These are phyloP conservation scores for Chytriomyces confervae DNA, from an alignment of 192 early-diverging fungal species.

Conservation along the genomic window DNA sequence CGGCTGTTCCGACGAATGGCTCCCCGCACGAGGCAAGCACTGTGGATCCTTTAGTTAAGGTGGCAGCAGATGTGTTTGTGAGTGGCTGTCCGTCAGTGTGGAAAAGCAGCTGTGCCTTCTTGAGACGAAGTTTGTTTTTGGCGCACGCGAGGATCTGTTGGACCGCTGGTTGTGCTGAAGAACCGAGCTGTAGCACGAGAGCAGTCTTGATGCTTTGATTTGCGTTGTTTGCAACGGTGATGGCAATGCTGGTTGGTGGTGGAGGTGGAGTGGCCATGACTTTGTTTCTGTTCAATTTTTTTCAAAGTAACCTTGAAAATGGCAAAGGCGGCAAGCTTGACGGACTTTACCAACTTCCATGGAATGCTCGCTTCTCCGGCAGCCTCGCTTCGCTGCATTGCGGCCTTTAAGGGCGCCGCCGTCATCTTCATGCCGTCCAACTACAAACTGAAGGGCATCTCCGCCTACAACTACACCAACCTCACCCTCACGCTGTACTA, in stretches of 20 bases:
- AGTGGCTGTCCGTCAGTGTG: constrained; percentile 40
- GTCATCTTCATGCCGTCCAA: constrained; percentile 5
- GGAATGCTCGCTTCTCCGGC: constrained; percentile 11
- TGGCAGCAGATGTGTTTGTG: constrained; percentile 26
- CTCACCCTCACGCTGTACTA: neutral
- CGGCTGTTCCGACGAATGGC: constrained; percentile 49
- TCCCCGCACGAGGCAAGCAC: constrained; percentile 60
- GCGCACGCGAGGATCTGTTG: constrained; percentile 48
- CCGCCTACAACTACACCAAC: neutral
- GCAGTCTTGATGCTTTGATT: constrained; percentile 52
- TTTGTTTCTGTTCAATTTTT: too few species aligned
- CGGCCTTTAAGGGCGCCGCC: neutral
- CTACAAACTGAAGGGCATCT: neutral
- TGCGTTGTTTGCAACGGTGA: constrained; percentile 56
- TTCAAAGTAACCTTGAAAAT: too few species aligned
- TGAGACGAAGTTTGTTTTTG: constrained; percentile 63
- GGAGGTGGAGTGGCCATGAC: too few species aligned
- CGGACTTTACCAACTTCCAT: constrained; percentile 15
- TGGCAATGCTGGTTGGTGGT: neutral
- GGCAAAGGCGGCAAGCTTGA: neutral
- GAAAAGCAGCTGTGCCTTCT: constrained; percentile 54
- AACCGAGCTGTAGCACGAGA: constrained; percentile 47
- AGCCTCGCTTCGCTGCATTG: constrained; percentile 8
- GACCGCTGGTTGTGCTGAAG: constrained; percentile 23
- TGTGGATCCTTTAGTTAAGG: constrained; percentile 46